Conservation (phyloP, 306 rosid genomes). For the Astragalus glycyphyllos region DNA sequence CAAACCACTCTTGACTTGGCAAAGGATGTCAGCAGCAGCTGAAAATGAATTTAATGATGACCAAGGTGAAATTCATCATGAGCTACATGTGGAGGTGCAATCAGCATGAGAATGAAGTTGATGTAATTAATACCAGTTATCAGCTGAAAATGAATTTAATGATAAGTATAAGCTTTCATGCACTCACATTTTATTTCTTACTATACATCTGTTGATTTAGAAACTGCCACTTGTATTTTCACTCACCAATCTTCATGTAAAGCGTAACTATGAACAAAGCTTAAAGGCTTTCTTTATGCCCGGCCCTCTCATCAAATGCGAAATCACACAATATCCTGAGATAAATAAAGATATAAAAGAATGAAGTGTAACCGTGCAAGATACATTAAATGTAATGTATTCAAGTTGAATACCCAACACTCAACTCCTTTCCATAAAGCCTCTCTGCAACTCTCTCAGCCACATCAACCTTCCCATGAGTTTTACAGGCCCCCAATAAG, state of each 20-base stretch:
- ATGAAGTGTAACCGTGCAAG: not conserved
- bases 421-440: conserved; percentile 42
- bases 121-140: not conserved
- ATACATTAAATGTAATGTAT: not conserved
- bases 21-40: not conserved
- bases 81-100: not conserved
- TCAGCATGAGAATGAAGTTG: not conserved
- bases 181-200: not conserved
- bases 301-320: too few species aligned
- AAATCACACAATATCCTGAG: not conserved
- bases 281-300: conserved; percentile 58
- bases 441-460: conserved; percentile 62
- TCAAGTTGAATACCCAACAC: conserved; percentile 37
- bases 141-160: too few species aligned
- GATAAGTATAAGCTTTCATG: not conserved
- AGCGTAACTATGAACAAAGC: conserved; percentile 48
- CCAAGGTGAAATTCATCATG: not conserved
- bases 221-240: not conserved
- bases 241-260: conserved; percentile 1
- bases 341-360: not conserved
- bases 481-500: conserved; percentile 64
- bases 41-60: not conserved
- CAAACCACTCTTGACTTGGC: conserved; percentile 4
- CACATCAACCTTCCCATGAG: conserved; percentile 65
- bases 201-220: not conserved